A percentile compares a stretch with the other conserved stretches of the same genome.
Evolutionary conservation across 2,329 filamentous ascomycete species (phyloP).

Genomic region (Botrytis galanthina): DNA sequence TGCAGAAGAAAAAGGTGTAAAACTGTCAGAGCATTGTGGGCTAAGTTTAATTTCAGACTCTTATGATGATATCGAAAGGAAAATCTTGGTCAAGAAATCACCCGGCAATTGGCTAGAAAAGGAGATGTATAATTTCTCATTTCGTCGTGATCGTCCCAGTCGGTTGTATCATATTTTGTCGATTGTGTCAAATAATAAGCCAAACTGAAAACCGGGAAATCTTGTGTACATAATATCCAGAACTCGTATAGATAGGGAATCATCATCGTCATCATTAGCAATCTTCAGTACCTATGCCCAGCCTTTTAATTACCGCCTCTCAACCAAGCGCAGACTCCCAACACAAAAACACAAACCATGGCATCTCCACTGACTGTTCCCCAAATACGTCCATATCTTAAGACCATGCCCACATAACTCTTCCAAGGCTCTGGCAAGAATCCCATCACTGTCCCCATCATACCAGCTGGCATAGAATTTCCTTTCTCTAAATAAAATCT

Average conservation of each 20-base stretch:
- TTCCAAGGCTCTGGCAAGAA: conserved; percentile 65
- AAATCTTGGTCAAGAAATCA: not conserved
- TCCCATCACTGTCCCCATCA: conserved; percentile 60
- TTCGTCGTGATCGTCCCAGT: not conserved
- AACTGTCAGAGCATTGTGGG: not conserved
- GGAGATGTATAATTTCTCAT: not conserved
- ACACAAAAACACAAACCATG: conserved; percentile 73
- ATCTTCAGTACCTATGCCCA: not conserved
- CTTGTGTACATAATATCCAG: not conserved
- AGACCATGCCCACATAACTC: conserved; percentile 58
- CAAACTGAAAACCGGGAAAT: not conserved
- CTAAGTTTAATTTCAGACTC: not conserved
- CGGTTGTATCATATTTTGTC: not conserved
- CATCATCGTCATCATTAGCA: not conserved
- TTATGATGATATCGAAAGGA: not conserved
- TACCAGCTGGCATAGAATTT: conserved; percentile 54
- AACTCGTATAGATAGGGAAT: not conserved
- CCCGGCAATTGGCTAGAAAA: not conserved
- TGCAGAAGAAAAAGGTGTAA: not conserved
- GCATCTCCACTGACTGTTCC: conserved; percentile 70
- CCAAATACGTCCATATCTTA: conserved; percentile 69
- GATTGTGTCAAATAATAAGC: not conserved
- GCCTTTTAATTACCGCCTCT: conserved; percentile 20
- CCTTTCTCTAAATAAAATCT: conserved; percentile 68
- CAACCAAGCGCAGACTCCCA: conserved; percentile 46